Base-by-base conservation (phyloP, 345 rosid genomes). In the Leavenworthia alabamica region DNA sequence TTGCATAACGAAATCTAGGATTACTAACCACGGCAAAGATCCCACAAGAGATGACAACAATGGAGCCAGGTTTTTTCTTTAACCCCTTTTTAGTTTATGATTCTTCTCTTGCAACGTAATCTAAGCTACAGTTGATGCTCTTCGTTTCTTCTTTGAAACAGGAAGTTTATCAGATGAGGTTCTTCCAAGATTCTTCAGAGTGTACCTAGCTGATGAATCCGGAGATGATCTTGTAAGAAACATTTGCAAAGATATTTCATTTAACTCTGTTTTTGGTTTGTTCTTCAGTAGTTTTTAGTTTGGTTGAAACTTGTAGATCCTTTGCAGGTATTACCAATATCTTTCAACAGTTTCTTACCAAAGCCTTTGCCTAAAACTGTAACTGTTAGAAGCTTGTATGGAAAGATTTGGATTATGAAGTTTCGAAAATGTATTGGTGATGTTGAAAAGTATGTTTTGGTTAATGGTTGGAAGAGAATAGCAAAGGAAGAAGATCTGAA, bases 161-260 rank as follows among this genome's bases (percentile, higher is more conserved):
- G 67, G 28, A 35, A 3, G 0, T 5, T 60, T 37, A 14, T 2
- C 12, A 6, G 46, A 4, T 10, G 13, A 0, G 12, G 1, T 0
- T 62, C 17, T 62, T 49, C 20, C 67, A 37, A 62, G 26, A 7
- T 62, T 62, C 57, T 36, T 49, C 39, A 62, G n/a, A 49, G 57
- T 62, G 0, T 62, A 62, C 12, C 4, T 48, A 7, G 39, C 48
- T 49, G 48, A 17, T 48, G 56, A 15, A 1, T 26, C 48, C 6
- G 58, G 57, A 16, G 57, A 62, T 49, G 57, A 62, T 49, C 29
- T 62, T 19, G 67, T 62, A 49, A 14, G 27, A 8, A 14, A 39
- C 17, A 8, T 39, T 39, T 39, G 42, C 42, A 17, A 28, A 10
- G 3, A n/a, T 36, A 2, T 12, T 16, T 47, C 56, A 10, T 12